Evolutionary conservation across 2,329 filamentous ascomycete species (phyloP), one percentile per base, ranked within the genome.

Genomic region (Botrytis byssoidea): DNA sequence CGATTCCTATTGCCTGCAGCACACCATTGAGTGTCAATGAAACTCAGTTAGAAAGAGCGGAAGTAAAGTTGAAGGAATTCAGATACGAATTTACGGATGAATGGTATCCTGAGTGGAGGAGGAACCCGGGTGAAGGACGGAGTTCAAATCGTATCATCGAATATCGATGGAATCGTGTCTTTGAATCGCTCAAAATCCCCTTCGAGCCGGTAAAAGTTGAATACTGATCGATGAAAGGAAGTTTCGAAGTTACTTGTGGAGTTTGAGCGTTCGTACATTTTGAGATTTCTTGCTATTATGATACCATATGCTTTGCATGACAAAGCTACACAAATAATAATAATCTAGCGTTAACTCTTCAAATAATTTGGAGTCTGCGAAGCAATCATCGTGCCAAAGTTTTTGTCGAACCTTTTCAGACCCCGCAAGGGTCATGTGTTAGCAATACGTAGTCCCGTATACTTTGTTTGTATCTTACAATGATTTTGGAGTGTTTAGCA

Each of bases 71-170:
- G 35, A 55, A 68, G 48, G 65, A 68, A 68, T 55, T 29, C 5
- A 40, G 14, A 42, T 68, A 29, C 18, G 44, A 40, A 29, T 32
- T 55, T 29, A 68, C 65, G 5, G 35, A 68, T 37, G 22, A 55
- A 29, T 68, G 65, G 65, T 68, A 68, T 42, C 25, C 32, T 14
- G 25, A 68, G n/a, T 68, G 65, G 65, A 68, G 25, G 35, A 29
- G n/a, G 1, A 55, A 40, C n/a, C 22, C 48, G 9, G 32, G 35
- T 29, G 65, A 68, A 55, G 65, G 65, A 29, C 46, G 12, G 5
- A 68, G 65, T 12, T 20, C 65, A 32, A 40, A 68, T 48, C 65
- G 57, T 4, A 68, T 68, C 9, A 42, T 29, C 3, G 65, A 55
- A 9, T 29, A 68, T 68, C 35, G 18, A 4, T 68, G 65, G 65